Evolutionary conservation across 1,284 basidiomycete species (phyloP), one percentile per base, ranked within the genome.

Genomic region (Spongiforma sp.): DNA sequence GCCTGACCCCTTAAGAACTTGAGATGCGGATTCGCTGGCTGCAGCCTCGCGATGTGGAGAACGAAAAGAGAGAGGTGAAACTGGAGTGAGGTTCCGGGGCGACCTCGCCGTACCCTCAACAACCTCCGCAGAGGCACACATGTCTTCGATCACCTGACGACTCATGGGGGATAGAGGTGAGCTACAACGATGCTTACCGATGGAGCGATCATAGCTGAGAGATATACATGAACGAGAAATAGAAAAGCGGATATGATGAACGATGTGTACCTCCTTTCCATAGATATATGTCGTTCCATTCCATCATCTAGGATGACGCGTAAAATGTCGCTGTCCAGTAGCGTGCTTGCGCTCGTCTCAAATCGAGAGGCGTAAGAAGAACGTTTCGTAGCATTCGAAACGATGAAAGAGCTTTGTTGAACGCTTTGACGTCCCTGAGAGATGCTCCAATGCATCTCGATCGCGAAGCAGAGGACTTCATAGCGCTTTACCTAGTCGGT

Each of bases 381-480:
- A 52, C 5, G 30, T 30, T 54, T 58, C 17, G 46, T 30, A 17
- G 57, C 4, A 41, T 57, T 57, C 10, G 69, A 73, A 30, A 68
- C 54, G 6, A 76, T 24, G 32, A 64, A 59, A 32, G 69, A 66
- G 32, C 73, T 62, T 64, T 76, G 74, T 36, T 72, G 67, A 26
- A 66, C 6, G 17, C 5, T 2, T 41, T 65, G 55, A 17, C 10
- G 58, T 26, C 54, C 61, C 32, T 60, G 46, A 10, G 43, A 36
- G 28, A 73, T 56, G 11, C n/a, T 60, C 75, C 73, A 77, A 58
- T 71, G 64, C 73, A 76, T 72, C 57, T 63, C 58, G 7, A 28
- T 60, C 1, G 70, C 73, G 19, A 76, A 75, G 56, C 75, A 77
- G 37, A 74, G 72, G 24, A 74, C 69, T 59, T 77, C 74, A 59